Evolutionary conservation across 768 basidiomycete genomes (phyloP).

Genomic region (Panellus pusillus): DNA sequence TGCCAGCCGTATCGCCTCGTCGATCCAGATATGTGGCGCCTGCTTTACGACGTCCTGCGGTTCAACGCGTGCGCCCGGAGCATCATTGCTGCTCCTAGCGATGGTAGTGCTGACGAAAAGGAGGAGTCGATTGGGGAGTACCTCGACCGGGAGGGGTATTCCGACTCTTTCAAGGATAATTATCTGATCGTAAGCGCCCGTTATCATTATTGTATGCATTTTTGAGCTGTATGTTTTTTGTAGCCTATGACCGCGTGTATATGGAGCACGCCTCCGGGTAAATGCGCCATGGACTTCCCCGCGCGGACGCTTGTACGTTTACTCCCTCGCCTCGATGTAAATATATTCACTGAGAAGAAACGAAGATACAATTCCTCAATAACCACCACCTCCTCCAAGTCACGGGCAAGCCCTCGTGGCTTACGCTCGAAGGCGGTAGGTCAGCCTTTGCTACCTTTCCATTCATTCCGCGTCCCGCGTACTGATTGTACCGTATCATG

Average conservation of each 20-base stretch:
- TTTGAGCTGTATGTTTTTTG: not conserved
- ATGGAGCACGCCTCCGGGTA: constrained; percentile 76
- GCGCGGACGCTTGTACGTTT: constrained; percentile 56
- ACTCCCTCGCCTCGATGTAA: not conserved
- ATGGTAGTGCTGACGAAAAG: constrained; percentile 29
- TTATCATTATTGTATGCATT: not conserved
- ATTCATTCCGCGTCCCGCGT: not conserved
- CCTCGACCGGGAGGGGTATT: constrained; percentile 62
- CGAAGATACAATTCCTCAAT: constrained; percentile 65
- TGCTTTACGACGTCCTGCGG: constrained; percentile 68
- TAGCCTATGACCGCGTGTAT: constrained; percentile 82
- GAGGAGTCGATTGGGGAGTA: constrained; percentile 63
- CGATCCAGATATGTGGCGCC: constrained; percentile 67
- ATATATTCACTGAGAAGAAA: not conserved
- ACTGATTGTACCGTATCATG: not conserved
- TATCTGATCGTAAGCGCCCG: constrained; percentile 62
- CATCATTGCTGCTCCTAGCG: constrained; percentile 32
- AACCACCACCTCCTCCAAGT: constrained; percentile 77
- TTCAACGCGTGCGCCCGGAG: constrained; percentile 71
- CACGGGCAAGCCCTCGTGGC: constrained; percentile 68
- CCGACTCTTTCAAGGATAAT: constrained; percentile 66
- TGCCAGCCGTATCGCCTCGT: constrained; percentile 63
- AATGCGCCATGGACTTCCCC: constrained; percentile 69
- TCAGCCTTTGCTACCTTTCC: constrained; percentile 26
- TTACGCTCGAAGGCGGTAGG: constrained; percentile 75